Percentiles rank a stretch among this genome's conserved stretches.
These are phyloP conservation scores for Linum tenue DNA, from an alignment of 345 rosid species.

Conservation along the genomic window DNA sequence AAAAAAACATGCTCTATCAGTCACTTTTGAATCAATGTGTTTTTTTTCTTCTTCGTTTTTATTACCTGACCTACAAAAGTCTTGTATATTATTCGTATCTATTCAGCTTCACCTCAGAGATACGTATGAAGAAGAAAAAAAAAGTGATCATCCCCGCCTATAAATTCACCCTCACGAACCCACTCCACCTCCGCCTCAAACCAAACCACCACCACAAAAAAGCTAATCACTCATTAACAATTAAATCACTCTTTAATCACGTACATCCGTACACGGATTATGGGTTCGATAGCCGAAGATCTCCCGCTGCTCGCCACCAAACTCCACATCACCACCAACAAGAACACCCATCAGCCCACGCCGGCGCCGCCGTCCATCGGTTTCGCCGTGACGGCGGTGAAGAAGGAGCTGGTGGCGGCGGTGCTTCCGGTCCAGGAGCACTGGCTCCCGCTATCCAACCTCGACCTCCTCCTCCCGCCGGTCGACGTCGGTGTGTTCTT, in stretches of 20 bases:
- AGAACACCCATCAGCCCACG: not conserved
- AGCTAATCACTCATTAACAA: no score
- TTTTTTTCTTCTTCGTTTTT: no score
- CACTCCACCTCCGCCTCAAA: not conserved
- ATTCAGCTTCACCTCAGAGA: no score
- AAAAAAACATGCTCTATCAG: no score
- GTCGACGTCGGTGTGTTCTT: slow-evolving; percentile 53
- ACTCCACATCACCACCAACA: not conserved
- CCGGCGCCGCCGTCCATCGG: not conserved
- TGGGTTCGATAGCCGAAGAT: not conserved
- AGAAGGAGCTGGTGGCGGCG: slow-evolving; percentile 55
- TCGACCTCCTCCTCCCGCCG: slow-evolving; percentile 75
- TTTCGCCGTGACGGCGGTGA: slow-evolving; percentile 19
- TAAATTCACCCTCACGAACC: not conserved
- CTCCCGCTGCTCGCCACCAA: not conserved
- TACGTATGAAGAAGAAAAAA: no score
- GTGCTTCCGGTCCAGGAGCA: slow-evolving; percentile 59
- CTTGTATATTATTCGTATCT: no score
- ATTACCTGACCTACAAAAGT: no score
- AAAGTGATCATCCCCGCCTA: no score
- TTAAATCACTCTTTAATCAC: not conserved
- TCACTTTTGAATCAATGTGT: no score
- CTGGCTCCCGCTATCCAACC: slow-evolving; percentile 80
- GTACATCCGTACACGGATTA: not conserved
- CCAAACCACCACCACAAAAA: no score